Evolutionary conservation across 371 early-diverging fungal genomes (phyloP), one percentile per base, ranked within the genome.

Genomic region (Chytridium lagenaria): DNA sequence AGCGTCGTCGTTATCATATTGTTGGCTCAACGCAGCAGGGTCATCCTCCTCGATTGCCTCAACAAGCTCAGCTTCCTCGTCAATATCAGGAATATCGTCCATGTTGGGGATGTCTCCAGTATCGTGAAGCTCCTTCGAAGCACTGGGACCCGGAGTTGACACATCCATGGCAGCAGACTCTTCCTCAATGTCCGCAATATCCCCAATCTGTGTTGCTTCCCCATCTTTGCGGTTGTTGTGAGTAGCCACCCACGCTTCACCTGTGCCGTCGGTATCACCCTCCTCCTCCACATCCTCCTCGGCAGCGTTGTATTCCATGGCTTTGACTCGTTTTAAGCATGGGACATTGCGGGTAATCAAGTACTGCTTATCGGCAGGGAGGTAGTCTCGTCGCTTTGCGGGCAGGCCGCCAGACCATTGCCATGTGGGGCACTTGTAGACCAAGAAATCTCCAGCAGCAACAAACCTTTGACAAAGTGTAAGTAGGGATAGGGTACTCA

Each of bases 351-450:
- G 90, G 37, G 98, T 97, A 23, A 96, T 92, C 72, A 98, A 85
- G 78, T 94, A 98, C 77, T 98, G 98, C 82, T 96, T 96, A 78
- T 97, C 93, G 10, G 86, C 83, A 1, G 95, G 95, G 66, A 98
- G 82, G 80, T 95, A 98, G 77, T 96, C 96, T 72, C 94, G 87
- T 22, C 86, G 86, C 83, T 96, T 96, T 69, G 88, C 85, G 19
- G 88, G 83, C 68, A 92, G 85, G n/a, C 96, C 97, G 39, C 86
- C 81, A 76, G 92, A 92, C 98, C 98, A 98, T 59, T 88, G 85
- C 99, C 99, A 98, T n/a, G 98, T 97, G 15, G 97, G 98, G 80
- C 97, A 98, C 84, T 97, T 98, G 87, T 90, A 95, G 16, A 95
- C 96, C 40, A 98, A 87, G 77, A 94, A 97, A 79, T 98, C 99